Evolutionary conservation across 2,329 filamentous ascomycete species (phyloP), one percentile per base, ranked within the genome.

Genomic region (Fusarium praegraminearum): DNA sequence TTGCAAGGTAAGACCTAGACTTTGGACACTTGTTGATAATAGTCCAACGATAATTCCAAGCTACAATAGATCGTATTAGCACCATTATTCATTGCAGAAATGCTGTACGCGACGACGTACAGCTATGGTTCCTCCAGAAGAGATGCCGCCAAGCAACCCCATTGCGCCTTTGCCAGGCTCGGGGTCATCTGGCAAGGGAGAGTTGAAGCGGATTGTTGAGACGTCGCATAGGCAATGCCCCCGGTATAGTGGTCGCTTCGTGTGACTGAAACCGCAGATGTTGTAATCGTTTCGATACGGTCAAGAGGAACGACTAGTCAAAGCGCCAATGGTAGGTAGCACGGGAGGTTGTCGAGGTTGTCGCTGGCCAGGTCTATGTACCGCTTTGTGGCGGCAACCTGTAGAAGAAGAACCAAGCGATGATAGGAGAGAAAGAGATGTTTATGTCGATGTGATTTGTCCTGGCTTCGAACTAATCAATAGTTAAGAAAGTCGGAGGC

Each of bases 21-120:
- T 97, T 80, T 99, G 96, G 26, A 98, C 89, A 79, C 94, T 96
- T 64, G 96, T 98, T 62, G 95, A 98, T 73, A 98, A 80, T 70
- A 99, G 87, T 74, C 96, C 96, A 78, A 98, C 95, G 69, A 98
- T 82, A 78, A 99, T 94, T 76, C 96, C 96, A 77, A 98, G 87
- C 93, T 97, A 77, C 15, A 52, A 64, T 28, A 56, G 40, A 50
- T 28, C 62, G 32, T 20, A 70, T 78, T 71, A 77, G 71, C 49
- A 65, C 47, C 35, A 32, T 24, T 11, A 35, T 30, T 26, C n/a
- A 18, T 30, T n/a, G 18, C 35, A 22, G 38, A 32, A 44, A 45
- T 20, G 28, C 44, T 24, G 54, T 47, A 47, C 62, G 40, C 20
- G 63, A 81, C 90, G 71, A 81, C 90, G 71, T 85, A 93, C 91